Evolutionary conservation across 805 yeast genomes (phyloP).

Genomic region (Metschnikowia cubensis): DNA sequence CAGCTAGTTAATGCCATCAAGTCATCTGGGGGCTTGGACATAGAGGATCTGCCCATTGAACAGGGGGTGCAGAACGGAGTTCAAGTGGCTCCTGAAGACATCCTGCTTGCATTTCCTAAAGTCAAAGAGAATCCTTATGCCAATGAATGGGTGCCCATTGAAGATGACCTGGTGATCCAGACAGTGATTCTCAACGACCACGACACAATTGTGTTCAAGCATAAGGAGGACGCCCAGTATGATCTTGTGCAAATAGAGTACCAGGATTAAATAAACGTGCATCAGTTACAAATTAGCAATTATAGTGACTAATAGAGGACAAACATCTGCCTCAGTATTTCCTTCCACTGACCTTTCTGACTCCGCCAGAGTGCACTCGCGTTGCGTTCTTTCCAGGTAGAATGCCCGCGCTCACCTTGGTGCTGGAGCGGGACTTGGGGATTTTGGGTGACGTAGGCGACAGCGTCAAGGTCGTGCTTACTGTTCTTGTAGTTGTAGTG

Average conservation of each 20-base stretch:
- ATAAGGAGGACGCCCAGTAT: conserved; percentile 34
- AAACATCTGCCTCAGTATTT: conserved; percentile 7
- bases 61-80: conserved; percentile 13
- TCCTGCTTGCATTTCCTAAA: conserved; percentile 41
- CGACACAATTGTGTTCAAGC: conserved; percentile 40
- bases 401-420: conserved; percentile 13
- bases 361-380: conserved; percentile 17
- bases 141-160: conserved; percentile 33
- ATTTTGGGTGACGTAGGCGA: conserved; percentile 30
- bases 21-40: conserved; percentile 45
- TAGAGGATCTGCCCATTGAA: conserved; percentile 16
- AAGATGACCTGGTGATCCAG: conserved; percentile 26
- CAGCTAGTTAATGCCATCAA: conserved; percentile 38
- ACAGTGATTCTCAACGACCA: conserved; percentile 35
- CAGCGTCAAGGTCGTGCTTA: conserved; percentile 37
- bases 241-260: conserved; percentile 18
- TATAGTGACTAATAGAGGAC: background rate
- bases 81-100: conserved; percentile 17
- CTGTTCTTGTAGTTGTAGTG: conserved; percentile 48
- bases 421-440: conserved; percentile 15
- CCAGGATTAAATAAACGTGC: background rate
- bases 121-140: conserved; percentile 33
- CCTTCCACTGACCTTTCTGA: conserved; percentile 18
- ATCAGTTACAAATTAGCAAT: background rate
- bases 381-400: conserved; percentile 15